Conservation (phyloP, 257 asterid species). For the Solanum dulcamara region DNA sequence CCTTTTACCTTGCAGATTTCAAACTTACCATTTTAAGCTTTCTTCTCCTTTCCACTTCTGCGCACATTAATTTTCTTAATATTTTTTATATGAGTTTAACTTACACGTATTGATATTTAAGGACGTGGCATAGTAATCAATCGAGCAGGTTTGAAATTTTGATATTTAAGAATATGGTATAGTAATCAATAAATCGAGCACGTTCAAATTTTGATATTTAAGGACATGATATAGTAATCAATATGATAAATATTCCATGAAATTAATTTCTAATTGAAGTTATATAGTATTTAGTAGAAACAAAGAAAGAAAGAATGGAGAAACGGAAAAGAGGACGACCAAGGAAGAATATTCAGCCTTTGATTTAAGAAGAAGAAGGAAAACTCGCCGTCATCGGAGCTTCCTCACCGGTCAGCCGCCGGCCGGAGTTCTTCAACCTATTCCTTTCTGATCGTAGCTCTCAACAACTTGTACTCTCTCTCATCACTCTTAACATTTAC, state of each 20-base stretch:
- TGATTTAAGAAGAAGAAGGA: not conserved
- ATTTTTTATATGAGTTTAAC: no score
- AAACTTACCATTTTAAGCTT: not conserved
- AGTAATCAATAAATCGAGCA: no score
- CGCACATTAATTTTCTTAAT: not conserved
- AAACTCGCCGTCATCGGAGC: not conserved
- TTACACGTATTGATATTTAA: no score
- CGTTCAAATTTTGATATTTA: no score
- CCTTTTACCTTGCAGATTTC: not conserved
- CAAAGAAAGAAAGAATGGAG: not conserved
- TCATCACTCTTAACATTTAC: not conserved
- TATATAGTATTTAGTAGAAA: not conserved
- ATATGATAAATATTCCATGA: no score
- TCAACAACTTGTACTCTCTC: not conserved
- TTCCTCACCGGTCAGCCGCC: not conserved
- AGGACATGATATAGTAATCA: no score
- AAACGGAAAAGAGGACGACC: not conserved
- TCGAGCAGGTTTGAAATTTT: no score
- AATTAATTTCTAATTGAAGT: no score
- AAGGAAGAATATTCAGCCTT: not conserved
- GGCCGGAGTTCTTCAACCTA: not conserved
- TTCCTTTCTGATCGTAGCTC: not conserved
- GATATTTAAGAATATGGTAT: no score
- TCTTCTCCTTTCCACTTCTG: not conserved
- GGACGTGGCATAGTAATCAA: no score